Conservation (phyloP, 345 rosid species). For the Stellera chamaejasme region DNA sequence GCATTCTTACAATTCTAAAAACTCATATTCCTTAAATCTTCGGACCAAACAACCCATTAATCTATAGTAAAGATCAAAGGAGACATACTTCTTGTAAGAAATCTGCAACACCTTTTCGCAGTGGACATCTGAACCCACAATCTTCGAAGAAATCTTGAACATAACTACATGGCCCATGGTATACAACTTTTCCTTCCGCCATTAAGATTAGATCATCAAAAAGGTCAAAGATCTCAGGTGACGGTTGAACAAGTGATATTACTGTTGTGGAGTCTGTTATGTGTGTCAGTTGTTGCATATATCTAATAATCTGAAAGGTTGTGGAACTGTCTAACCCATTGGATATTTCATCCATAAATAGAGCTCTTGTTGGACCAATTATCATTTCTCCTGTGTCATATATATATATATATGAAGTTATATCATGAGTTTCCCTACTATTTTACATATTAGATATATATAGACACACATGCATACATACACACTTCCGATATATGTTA, state of each 20-base stretch:
- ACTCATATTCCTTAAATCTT: too few species aligned
- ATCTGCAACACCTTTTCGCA: slow-evolving; percentile 61
- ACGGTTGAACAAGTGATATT: slow-evolving; percentile 69
- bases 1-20: too few species aligned
- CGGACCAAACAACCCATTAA: too few species aligned
- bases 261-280: slow-evolving; percentile 42
- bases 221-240: slow-evolving; percentile 70
- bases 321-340: slow-evolving; percentile 76
- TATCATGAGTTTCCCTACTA: too few species aligned
- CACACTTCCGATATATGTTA: too few species aligned
- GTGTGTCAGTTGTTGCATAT: slow-evolving; percentile 58
- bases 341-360: slow-evolving; percentile 81
- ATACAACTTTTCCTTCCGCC: slow-evolving; percentile 63
- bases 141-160: slow-evolving; percentile 52
- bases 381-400: slow-evolving; percentile 52
- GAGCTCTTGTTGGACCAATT: slow-evolving; percentile 55
- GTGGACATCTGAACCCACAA: slow-evolving; percentile 67
- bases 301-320: slow-evolving; percentile 55
- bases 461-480: too few species aligned
- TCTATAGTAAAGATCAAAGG: not conserved
- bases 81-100: slow-evolving; percentile 57
- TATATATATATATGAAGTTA: slow-evolving; percentile 1
- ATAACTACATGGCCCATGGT: slow-evolving; percentile 48
- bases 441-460: too few species aligned
- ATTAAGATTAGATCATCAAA: slow-evolving; percentile 60